Conservation (phyloP, 805 yeast species). For the Yamadazyma sp. region DNA sequence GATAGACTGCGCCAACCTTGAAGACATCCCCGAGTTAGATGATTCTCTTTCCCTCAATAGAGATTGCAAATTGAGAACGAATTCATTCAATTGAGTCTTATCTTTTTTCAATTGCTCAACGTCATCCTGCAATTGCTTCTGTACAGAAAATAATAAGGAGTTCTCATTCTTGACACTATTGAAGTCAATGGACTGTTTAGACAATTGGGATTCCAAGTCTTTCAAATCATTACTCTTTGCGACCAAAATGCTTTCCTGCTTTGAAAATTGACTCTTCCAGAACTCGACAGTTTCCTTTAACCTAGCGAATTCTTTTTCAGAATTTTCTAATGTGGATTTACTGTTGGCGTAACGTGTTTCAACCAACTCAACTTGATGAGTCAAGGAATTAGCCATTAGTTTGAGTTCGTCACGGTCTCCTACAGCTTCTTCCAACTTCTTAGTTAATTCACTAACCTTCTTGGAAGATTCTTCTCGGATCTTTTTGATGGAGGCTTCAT, state of each 20-base stretch:
- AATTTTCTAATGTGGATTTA: constrained; percentile 28
- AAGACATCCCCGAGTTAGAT: constrained; percentile 48
- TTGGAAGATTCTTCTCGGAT: constrained; percentile 39
- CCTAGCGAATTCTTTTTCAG: constrained; percentile 28
- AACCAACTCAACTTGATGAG: constrained; percentile 20
- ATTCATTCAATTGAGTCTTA: constrained; percentile 53
- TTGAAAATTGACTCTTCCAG: constrained; percentile 43
- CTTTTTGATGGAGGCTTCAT: constrained; percentile 35
- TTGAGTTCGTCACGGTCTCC: constrained; percentile 49
- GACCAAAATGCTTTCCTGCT: constrained; percentile 36
- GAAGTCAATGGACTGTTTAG: constrained; percentile 45
- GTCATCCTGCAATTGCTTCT: constrained; percentile 52
- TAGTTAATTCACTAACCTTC: constrained; percentile 50
- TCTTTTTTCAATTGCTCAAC: constrained; percentile 56
- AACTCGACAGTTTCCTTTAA: constrained; percentile 30
- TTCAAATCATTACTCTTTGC: constrained; percentile 50
- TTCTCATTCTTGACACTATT: constrained; percentile 56
- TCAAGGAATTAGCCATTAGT: constrained; percentile 12
- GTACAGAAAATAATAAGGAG: constrained; percentile 47
- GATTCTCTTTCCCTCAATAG: constrained; percentile 61
- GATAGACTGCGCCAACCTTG: constrained; percentile 49
- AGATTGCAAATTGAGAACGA: constrained; percentile 60
- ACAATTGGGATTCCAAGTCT: constrained; percentile 47
- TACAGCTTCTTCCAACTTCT: constrained; percentile 51
- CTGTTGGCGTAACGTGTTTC: constrained; percentile 50